These are phyloP conservation scores for Austroboletus niveus DNA, from an alignment of 1,284 basidiomycete species.

Conservation along the genomic window DNA sequence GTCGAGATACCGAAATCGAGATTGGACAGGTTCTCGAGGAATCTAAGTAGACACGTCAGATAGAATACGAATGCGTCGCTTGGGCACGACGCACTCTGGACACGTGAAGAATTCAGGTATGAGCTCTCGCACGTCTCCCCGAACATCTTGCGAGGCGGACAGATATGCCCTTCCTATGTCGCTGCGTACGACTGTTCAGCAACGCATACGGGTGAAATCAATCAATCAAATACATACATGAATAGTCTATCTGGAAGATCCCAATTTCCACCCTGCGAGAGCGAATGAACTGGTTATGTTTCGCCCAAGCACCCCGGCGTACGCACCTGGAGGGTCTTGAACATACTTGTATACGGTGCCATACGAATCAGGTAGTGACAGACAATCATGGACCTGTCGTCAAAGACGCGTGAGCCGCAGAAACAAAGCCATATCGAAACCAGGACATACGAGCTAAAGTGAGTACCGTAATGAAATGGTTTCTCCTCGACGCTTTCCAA, in stretches of 20 bases:
- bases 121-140: constrained; percentile 93
- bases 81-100: constrained; percentile 50
- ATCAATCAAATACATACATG: constrained; percentile 42
- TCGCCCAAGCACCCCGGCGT: not conserved
- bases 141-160: constrained; percentile 82
- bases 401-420: not conserved
- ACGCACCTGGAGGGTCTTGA: constrained; percentile 76
- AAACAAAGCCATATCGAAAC: not conserved
- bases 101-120: constrained; percentile 91
- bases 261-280: constrained; percentile 79
- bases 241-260: constrained; percentile 95
- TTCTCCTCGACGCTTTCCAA: constrained; percentile 80
- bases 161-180: constrained; percentile 78
- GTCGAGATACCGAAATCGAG: constrained; percentile 86
- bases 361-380: constrained; percentile 93
- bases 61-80: not conserved
- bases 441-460: constrained; percentile 72
- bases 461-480: constrained; percentile 93
- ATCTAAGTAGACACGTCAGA: constrained; percentile 40
- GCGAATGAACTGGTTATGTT: not conserved
- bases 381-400: constrained; percentile 81
- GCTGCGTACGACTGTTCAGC: constrained; percentile 35
- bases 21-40: constrained; percentile 70
- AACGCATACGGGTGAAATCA: not conserved
- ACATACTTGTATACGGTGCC: constrained; percentile 90